Evolutionary conservation across 2,329 filamentous ascomycete species (phyloP).

Genomic region (Botryosphaeria dothidea): DNA sequence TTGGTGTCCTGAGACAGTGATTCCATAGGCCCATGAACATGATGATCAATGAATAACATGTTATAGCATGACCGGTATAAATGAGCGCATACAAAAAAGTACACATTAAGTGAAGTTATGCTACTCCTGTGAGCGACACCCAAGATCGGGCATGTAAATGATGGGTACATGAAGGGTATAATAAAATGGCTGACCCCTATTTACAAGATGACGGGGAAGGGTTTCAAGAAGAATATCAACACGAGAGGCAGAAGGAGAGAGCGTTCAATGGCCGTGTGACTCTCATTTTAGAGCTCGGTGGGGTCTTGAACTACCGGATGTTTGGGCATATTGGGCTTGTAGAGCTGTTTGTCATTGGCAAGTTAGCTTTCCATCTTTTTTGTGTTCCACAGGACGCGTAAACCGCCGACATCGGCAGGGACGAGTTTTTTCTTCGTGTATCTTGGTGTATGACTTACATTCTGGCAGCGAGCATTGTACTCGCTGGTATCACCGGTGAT

Average conservation of each 20-base stretch:
- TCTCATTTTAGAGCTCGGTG: neutral
- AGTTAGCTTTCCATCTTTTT: neutral
- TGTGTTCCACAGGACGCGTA: neutral
- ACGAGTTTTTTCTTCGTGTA: too few relatives aligned
- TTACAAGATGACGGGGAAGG: neutral
- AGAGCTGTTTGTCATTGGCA: slow-evolving; percentile 18
- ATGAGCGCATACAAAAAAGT: too few relatives aligned
- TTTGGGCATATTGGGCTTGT: slow-evolving; percentile 27
- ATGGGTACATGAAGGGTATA: neutral
- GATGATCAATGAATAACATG: neutral
- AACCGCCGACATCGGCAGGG: neutral
- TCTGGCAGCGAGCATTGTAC: slow-evolving; percentile 37
- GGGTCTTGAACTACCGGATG: slow-evolving; percentile 27
- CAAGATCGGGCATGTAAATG: neutral
- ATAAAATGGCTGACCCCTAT: neutral
- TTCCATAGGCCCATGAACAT: too few relatives aligned
- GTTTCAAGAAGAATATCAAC: neutral
- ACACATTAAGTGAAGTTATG: slow-evolving; percentile 1
- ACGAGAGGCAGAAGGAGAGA: neutral
- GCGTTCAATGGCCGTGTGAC: neutral
- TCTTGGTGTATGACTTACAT: slow-evolving; percentile 24
- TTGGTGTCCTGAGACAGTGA: too few relatives aligned
- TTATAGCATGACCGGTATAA: neutral
- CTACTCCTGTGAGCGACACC: neutral
- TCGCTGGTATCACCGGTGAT: slow-evolving; percentile 33